Evolutionary conservation across 225 moss, liverwort and hornwort genomes (phyloP), one percentile per base, ranked within the genome.

Genomic region (Physcomitrellopsis africana): DNA sequence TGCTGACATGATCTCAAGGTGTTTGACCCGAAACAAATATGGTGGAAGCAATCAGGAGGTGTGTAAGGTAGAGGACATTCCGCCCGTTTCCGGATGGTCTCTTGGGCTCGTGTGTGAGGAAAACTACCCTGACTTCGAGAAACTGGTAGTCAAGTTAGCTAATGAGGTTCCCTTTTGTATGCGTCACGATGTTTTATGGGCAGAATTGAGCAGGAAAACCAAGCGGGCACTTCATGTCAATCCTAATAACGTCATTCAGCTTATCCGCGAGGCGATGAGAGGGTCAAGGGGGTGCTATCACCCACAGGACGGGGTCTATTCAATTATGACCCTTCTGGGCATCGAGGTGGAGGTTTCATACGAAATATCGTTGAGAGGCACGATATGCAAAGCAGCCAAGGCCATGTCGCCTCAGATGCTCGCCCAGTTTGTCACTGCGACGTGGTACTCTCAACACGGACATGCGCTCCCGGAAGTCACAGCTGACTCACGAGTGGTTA

Each of bases 381-480:
- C 65, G 42, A 53, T 57, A 64, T 65, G 54, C 55, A 66, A 56
- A 64, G 65, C 65, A 75, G 74, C 74, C 13, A 12, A 75, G 65
- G 4, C 23, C 41, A 75, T 75, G 74, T 75, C 74, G 26, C 63
- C 65, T 75, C 0, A 65, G 45, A 75, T 23, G 74, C 74, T 75
- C 11, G 74, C 56, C 65, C 65, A 75, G 24, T 75, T 75, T 57
- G 23, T 75, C 74, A 75, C 45, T 12, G 65, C 74, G 55, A 75
- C 74, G 16, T 66, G 74, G 65, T 75, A 45, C 8, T 45, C 45
- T 46, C 11, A 65, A 55, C 3, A 56, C 26, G 65, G 65, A 9
- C 55, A 75, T 66, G 74, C 27, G 11, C 59, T 72, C 17, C 60
- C 72, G 26, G 13, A 72, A 11, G 45, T 60, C 48, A 18, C 47